phyloP scores from a whole-genome alignment of 208 protist species.

The Novymonas esmeraldas region DNA sequence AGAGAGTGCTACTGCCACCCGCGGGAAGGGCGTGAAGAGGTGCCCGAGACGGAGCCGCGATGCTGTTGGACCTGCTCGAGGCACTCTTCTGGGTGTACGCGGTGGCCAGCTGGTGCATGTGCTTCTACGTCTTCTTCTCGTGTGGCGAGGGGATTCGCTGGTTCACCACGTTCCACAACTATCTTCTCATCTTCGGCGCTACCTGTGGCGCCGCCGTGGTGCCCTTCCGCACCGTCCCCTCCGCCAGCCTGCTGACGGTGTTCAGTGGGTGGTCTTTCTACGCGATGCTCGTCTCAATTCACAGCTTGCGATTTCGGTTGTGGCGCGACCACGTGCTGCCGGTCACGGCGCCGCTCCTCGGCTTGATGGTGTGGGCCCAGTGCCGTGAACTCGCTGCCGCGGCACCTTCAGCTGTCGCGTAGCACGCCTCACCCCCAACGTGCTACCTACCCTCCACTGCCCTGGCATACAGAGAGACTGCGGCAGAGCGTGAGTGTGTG shows the following conservation, averaged over 20 bases:
- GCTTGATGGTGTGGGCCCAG: constrained; percentile 34
- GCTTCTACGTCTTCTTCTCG: constrained; percentile 88
- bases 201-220: constrained; percentile 47
- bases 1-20: too few relatives aligned
- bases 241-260: constrained; percentile 55
- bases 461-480: not conserved
- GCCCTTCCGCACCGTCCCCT: constrained; percentile 53
- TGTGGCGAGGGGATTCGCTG: constrained; percentile 80
- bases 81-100: constrained; percentile 73
- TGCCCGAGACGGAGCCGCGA: not conserved
- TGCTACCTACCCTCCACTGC: not conserved
- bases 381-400: constrained; percentile 7
- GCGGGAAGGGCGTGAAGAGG: too few relatives aligned
- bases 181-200: constrained; percentile 74
- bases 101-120: constrained; percentile 88
- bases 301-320: constrained; percentile 73
- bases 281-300: constrained; percentile 73
- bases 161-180: constrained; percentile 82
- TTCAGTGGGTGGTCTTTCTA: constrained; percentile 83
- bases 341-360: constrained; percentile 56
- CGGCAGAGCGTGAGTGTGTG: not conserved
- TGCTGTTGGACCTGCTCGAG: constrained; percentile 36
- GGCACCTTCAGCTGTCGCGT: not conserved
- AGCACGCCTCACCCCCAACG: not conserved
- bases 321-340: constrained; percentile 77